Evolutionary conservation across 2,329 filamentous ascomycete species (phyloP), one percentile per base, ranked within the genome.

Genomic region (Aquanectria penicillioides): DNA sequence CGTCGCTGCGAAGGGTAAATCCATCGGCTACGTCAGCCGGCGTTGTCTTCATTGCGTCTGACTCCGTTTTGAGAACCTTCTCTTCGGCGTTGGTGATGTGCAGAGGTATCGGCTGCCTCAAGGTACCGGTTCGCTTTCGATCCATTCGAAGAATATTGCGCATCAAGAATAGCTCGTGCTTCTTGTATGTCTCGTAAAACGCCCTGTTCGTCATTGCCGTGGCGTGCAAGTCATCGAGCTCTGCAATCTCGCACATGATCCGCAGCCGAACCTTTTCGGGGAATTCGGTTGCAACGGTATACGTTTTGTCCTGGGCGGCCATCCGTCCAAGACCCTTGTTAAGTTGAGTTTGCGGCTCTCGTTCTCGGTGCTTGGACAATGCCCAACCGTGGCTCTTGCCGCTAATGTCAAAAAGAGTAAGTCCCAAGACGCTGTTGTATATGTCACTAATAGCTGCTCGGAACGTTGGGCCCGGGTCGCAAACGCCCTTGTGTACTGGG

Each of bases 301-400:
- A 71, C 3, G 64, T 56, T 6, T 67, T 66, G 20, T 77, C 71
- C 5, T 63, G 60, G 3, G 68, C 65, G 2, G 73, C 76, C 75
- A 77, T 76, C 1, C 73, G 69, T 4, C 59, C 49, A 1, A 74
- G 64, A 5, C 73, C 68, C 8, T 65, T 65, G 8, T 69, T 68
- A 10, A 67, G 61, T 2, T 76, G 69, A 2, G 64, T 62, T 65
- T 81, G 77, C 3, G 76, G 77, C 54, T 77, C 73, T 2, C 66
- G 50, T 29, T 71, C 69, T 31, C 64, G 65, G 48, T 78, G 71
- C 62, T 78, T 79, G 3, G 79, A 81, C 3, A 84, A 58, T 0
- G 75, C 82, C 82, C 82, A 85, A 5, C 81, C 83, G 26, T 81
- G 79, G 33, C 76, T 75, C 63, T 75, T 75, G 0, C 81, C 81